phyloP scores from a whole-genome alignment of 2,329 filamentous ascomycete species.

The Xylaria sp. region DNA sequence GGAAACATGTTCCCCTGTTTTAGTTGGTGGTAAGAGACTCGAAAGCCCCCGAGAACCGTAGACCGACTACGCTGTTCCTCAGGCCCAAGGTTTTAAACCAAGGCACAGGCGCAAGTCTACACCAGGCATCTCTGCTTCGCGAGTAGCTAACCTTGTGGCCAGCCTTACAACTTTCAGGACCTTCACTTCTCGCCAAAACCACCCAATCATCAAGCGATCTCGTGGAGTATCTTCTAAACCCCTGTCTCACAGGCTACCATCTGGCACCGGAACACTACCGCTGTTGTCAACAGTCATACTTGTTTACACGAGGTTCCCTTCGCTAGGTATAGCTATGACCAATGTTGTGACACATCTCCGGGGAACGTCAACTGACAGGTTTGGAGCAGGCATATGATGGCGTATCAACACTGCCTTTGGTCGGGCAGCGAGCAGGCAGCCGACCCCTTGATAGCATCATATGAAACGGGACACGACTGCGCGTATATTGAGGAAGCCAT shows the following conservation, averaged over 20 bases:
- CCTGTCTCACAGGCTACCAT: not conserved
- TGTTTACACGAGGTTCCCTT: not conserved
- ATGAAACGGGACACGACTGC: not conserved
- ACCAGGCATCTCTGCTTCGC: not conserved
- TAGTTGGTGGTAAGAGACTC: not conserved
- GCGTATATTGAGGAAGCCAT: no score
- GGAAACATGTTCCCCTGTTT: not conserved
- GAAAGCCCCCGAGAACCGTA: conserved; percentile 7
- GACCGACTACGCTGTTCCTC: not conserved
- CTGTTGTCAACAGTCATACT: not conserved
- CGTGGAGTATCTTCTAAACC: not conserved
- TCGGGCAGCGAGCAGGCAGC: conserved; percentile 17
- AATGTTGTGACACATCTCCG: conserved; percentile 15
- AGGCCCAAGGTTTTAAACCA: not conserved
- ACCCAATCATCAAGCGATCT: not conserved
- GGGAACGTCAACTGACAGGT: conserved; percentile 1
- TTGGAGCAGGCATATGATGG: conserved; percentile 12
- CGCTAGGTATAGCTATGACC: conserved; percentile 6
- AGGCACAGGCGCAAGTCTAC: not conserved
- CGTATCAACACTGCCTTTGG: conserved; percentile 2
- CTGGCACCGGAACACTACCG: not conserved
- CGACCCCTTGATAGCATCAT: not conserved
- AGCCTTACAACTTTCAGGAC: not conserved
- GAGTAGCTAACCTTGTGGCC: not conserved
- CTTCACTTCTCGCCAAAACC: not conserved